Evolutionary conservation across 164 flowering plant genomes (phyloP).

Genomic region (Berberis vulgaris): DNA sequence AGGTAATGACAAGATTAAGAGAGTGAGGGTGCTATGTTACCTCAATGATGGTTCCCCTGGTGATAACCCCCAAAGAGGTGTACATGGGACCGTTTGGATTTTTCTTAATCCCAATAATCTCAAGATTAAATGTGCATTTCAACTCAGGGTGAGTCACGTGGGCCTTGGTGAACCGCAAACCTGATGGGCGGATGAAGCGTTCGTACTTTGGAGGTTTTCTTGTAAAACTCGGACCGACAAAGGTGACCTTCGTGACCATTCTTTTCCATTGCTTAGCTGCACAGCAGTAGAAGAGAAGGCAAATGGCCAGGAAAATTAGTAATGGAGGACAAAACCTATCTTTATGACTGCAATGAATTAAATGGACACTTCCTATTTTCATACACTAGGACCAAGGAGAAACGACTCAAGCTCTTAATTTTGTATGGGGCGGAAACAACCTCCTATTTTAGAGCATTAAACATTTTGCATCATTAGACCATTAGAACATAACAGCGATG

Average conservation of each 20-base stretch:
- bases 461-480: no score
- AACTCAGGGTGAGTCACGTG: conserved; percentile 96
- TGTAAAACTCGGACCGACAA: conserved; percentile 88
- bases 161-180: conserved; percentile 86
- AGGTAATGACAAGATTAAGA: conserved; percentile 5
- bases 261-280: conserved; percentile 98
- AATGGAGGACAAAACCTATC: no score
- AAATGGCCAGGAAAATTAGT: no score
- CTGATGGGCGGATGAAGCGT: conserved; percentile 86
- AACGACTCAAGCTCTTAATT: no score
- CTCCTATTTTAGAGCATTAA: no score
- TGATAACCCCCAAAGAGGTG: conserved; percentile 90
- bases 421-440: no score
- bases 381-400: no score
- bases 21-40: conserved; percentile 21
- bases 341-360: no score
- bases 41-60: conserved; percentile 95
- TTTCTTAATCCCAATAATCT: conserved; percentile 95
- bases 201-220: conserved; percentile 98
- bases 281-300: not conserved
- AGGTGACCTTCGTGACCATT: conserved; percentile 92
- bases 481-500: no score
- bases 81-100: conserved; percentile 95
- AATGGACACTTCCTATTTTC: no score
- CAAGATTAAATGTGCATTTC: conserved; percentile 90